Base-by-base conservation (phyloP, 495 filamentous ascomycete species). In the Xylaria castorea region DNA sequence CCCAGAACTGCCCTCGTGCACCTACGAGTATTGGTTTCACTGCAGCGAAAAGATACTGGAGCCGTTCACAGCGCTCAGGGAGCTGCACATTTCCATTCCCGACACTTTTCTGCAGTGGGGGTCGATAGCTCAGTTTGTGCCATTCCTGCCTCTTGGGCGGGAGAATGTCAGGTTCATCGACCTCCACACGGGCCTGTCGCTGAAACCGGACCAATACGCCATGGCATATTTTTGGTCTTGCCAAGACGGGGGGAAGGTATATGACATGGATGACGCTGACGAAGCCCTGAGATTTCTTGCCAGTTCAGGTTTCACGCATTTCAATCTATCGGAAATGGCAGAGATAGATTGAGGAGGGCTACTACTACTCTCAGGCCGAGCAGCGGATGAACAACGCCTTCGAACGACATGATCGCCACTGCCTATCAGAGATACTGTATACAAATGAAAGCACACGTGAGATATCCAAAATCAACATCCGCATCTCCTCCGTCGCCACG, bases 141-240 rank as follows among this genome's bases (percentile, higher is more conserved):
- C 34, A 34, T n/a, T n/a, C 34, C 7, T n/a, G 36, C 58, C 18
- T 36, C 14, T 38, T 62, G 58, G 18, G 18, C 36, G 34, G 30
- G 32, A 62, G 34, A 62, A 62, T 42, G 20, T 62, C 34, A 62
- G 58, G 32, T 42, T 62, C 34, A 38, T 62, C 18, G 58, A 62
- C 14, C 58, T 40, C 30, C 20, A 40, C 18, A 62, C 58, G 34
- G 58, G 58, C 18, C 58, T 62, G 27, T 40, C 34, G 58, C 58
- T 62, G 32, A 62, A 32, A 20, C 14, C 27, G 5, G 3, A 32
- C 18, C 58, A 62, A 62, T 22, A 36, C 27, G 34, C 18, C 2
- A 38, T 62, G 58, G 36, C 58, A 62, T n/a, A 1, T 40, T 4
- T 7, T 38, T 62, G 58, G 58, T 38, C 2, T 38, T 6, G 30